Percentiles rank a stretch among this genome's conserved stretches.
These are phyloP conservation scores for Hericium erinaceus DNA, from an alignment of 768 basidiomycete species.

Conservation along the genomic window DNA sequence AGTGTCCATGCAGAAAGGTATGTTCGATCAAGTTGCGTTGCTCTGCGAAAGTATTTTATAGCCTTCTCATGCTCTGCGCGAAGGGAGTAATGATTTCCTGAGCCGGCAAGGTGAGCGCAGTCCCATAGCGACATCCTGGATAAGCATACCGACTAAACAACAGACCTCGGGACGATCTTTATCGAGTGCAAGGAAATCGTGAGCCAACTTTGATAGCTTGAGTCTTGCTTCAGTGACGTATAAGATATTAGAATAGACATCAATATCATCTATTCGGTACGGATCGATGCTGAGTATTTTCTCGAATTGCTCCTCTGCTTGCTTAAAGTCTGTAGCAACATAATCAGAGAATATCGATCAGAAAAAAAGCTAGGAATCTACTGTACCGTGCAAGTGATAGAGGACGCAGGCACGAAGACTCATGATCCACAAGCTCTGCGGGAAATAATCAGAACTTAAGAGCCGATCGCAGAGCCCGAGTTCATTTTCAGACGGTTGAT, in stretches of 20 bases:
- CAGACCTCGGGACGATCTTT: slow-evolving; percentile 95
- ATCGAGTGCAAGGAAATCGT: slow-evolving; percentile 82
- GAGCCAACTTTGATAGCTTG: slow-evolving; percentile 85
- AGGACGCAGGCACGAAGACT: slow-evolving; percentile 77
- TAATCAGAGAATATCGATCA: too few relatives aligned
- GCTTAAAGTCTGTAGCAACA: slow-evolving; percentile 62
- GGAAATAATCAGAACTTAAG: slow-evolving; percentile 62
- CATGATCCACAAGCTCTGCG: slow-evolving; percentile 78
- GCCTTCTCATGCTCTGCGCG: slow-evolving; percentile 93
- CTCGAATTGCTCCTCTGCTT: slow-evolving; percentile 81
- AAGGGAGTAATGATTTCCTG: slow-evolving; percentile 97
- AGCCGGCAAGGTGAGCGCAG: not conserved
- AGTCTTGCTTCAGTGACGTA: slow-evolving; percentile 88
- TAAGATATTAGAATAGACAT: slow-evolving; percentile 92
- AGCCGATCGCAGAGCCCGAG: slow-evolving; percentile 74
- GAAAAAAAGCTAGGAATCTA: not conserved
- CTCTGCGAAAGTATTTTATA: slow-evolving; percentile 88
- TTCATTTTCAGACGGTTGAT: slow-evolving; percentile 82
- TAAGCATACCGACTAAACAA: slow-evolving; percentile 76
- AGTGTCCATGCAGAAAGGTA: slow-evolving; percentile 97
- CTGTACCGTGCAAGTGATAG: slow-evolving; percentile 83
- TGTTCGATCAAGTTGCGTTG: slow-evolving; percentile 89
- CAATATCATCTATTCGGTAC: slow-evolving; percentile 87
- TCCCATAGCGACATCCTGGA: not conserved
- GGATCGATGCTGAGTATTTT: slow-evolving; percentile 75